Evolutionary conservation across 2,329 filamentous ascomycete genomes (phyloP).

Genomic region (Penicillium aurantiogriseum): DNA sequence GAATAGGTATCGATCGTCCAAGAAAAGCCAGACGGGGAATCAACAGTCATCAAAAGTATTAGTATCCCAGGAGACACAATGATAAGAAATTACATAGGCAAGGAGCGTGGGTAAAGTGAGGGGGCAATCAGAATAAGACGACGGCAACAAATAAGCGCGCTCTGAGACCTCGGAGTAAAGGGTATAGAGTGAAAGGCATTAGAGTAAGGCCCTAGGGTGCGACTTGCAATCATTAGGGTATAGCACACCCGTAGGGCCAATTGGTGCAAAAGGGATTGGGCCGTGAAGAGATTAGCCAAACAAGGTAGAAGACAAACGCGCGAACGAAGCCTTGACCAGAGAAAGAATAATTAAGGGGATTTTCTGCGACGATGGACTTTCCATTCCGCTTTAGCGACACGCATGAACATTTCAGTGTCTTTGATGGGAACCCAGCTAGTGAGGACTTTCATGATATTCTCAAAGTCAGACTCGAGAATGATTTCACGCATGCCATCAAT

Average conservation of each 20-base stretch:
- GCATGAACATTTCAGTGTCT: conserved; percentile 91
- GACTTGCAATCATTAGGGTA: conserved; percentile 25
- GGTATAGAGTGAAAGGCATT: conserved; percentile 24
- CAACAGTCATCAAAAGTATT: conserved; percentile 7
- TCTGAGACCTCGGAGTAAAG: conserved; percentile 1
- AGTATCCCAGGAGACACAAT: not conserved
- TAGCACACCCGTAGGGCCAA: conserved; percentile 16
- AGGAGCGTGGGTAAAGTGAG: not conserved
- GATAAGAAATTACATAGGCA: not conserved
- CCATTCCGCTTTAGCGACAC: conserved; percentile 83
- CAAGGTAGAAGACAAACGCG: not conserved
- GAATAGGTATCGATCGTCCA: conserved; percentile 7
- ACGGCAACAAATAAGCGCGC: not conserved
- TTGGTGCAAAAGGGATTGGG: conserved; percentile 6
- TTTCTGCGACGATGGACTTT: conserved; percentile 61
- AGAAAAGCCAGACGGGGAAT: not conserved
- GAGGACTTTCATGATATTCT: conserved; percentile 95
- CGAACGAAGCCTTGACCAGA: not conserved
- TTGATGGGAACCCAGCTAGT: conserved; percentile 92
- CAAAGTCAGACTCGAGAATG: conserved; percentile 88
- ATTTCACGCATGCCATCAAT: conserved; percentile 89
- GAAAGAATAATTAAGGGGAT: conserved; percentile 3
- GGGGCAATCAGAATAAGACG: not conserved
- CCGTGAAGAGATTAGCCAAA: conserved; percentile 3
- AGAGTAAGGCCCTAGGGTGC: conserved; percentile 11